A percentile compares a stretch with the other conserved stretches of the same genome.
phyloP scores from a whole-genome alignment of 441 rosid genomes.

The Gossypium davidsonii region DNA sequence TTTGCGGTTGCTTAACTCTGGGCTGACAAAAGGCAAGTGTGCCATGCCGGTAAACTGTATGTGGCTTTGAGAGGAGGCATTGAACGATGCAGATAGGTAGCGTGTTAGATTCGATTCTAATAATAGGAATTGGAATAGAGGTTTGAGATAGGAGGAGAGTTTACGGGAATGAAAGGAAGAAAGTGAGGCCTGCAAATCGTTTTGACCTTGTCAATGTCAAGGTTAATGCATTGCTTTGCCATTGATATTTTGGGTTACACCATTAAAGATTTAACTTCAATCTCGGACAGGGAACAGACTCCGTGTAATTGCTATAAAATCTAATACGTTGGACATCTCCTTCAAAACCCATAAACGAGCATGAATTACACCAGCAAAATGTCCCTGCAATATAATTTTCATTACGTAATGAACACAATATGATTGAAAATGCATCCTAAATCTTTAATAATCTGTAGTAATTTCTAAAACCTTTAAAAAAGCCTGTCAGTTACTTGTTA shows the following conservation, averaged over 20 bases:
- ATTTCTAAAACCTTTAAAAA: too few relatives aligned
- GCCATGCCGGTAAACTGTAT: constrained; percentile 27
- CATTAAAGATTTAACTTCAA: background rate
- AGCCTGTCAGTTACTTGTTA: too few relatives aligned
- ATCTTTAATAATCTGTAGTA: background rate
- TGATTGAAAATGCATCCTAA: too few relatives aligned
- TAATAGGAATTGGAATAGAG: constrained; percentile 24
- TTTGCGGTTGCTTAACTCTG: constrained; percentile 24
- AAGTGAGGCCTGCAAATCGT: constrained; percentile 13
- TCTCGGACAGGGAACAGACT: background rate
- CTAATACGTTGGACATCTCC: too few relatives aligned
- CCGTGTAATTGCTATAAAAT: background rate
- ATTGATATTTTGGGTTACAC: background rate
- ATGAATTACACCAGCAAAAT: background rate
- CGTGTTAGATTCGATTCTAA: constrained; percentile 27
- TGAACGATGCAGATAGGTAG: constrained; percentile 27
- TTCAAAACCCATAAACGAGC: background rate
- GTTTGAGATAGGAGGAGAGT: constrained; percentile 4
- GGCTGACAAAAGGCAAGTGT: constrained; percentile 13
- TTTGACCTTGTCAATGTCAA: constrained; percentile 29
- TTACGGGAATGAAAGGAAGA: constrained; percentile 8
- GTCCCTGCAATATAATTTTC: too few relatives aligned
- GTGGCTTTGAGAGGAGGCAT: constrained; percentile 20
- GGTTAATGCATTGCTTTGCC: background rate
- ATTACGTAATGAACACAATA: too few relatives aligned